phyloP scores from a whole-genome alignment of 176 grass and related monocot genomes.

The Metroxylon sagu region DNA sequence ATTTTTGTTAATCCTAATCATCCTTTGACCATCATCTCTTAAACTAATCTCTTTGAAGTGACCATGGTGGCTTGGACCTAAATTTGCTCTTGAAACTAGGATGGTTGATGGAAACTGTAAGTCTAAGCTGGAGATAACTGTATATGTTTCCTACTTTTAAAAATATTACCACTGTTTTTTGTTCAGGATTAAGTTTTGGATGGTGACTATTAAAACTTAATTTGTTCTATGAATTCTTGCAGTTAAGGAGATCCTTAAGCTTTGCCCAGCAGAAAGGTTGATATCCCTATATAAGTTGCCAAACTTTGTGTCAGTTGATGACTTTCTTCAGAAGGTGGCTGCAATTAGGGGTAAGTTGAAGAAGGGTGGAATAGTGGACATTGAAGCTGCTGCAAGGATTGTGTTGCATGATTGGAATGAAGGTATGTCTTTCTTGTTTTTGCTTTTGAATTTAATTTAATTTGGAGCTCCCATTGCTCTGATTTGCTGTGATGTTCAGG shows the following conservation, averaged over 20 bases:
- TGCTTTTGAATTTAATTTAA: conserved; percentile 1
- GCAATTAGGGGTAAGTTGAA: conserved; percentile 70
- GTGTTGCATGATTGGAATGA: conserved; percentile 98
- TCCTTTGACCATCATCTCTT: too few species aligned
- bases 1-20: too few species aligned
- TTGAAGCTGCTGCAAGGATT: conserved; percentile 83
- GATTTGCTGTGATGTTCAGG: conserved; percentile 34
- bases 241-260: conserved; percentile 88
- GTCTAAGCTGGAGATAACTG: too few species aligned
- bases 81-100: too few species aligned
- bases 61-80: too few species aligned
- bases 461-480: background rate
- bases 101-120: too few species aligned
- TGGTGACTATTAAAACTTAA: too few species aligned
- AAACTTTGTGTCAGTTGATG: conserved; percentile 65
- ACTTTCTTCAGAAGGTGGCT: conserved; percentile 88
- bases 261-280: conserved; percentile 66
- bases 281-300: conserved; percentile 80
- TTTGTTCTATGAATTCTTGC: conserved; percentile 20
- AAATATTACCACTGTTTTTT: too few species aligned
- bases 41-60: too few species aligned
- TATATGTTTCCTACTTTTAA: too few species aligned
- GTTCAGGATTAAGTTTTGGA: too few species aligned
- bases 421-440: conserved; percentile 33
- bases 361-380: conserved; percentile 89